These are phyloP conservation scores for Phytophthora boehmeriae DNA, from an alignment of 352 stramenopile species.

Conservation along the genomic window DNA sequence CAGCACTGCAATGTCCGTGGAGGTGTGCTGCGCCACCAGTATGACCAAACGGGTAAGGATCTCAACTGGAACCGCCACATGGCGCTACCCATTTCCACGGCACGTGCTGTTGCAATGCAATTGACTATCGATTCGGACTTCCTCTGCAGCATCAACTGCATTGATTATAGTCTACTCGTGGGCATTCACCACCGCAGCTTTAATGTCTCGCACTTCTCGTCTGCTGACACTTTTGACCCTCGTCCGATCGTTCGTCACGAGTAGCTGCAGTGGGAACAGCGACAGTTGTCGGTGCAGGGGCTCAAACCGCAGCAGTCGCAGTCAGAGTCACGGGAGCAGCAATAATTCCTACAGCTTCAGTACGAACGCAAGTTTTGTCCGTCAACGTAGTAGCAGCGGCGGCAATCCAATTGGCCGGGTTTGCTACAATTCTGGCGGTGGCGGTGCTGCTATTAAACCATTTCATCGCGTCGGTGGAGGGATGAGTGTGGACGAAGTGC, in stretches of 20 bases:
- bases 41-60: constrained; percentile 84
- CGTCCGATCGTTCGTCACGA: constrained; percentile 29
- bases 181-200: constrained; percentile 92
- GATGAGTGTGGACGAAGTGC: constrained; percentile 86
- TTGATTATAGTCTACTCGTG: constrained; percentile 96
- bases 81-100: constrained; percentile 59
- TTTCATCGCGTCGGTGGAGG: constrained; percentile 57
- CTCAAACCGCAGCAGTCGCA: constrained; percentile 24
- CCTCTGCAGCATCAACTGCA: constrained; percentile 92
- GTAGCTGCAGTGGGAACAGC: constrained; percentile 25
- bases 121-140: constrained; percentile 90
- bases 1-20: constrained; percentile 70
- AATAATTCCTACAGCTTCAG: constrained; percentile 26
- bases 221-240: constrained; percentile 51
- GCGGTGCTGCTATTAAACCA: constrained; percentile 36
- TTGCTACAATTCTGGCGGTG: constrained; percentile 29
- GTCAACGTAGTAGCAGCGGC: constrained; percentile 36
- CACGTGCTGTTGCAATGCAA: constrained; percentile 68
- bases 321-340: constrained; percentile 18
- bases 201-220: constrained; percentile 78
- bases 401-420: constrained; percentile 20
- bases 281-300: constrained; percentile 19
- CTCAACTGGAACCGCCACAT: constrained; percentile 88
- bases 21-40: constrained; percentile 70
- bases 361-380: constrained; percentile 31